phyloP scores from a whole-genome alignment of 106 monocot genomes.

The Allium cepa region DNA sequence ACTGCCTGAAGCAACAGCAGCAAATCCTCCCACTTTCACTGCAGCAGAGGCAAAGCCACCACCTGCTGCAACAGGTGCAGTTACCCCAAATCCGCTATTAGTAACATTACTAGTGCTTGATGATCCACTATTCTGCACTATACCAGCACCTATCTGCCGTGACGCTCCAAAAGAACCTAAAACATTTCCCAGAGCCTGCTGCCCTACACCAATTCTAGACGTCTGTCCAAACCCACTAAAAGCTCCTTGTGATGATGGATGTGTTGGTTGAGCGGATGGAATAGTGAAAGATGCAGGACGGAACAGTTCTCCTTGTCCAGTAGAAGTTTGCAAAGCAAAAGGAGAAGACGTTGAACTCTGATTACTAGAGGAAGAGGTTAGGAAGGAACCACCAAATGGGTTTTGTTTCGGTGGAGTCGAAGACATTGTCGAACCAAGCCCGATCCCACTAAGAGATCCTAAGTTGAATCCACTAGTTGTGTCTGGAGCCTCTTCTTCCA shows the following conservation, averaged over 20 bases:
- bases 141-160: constrained; percentile 56
- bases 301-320: constrained; percentile 52
- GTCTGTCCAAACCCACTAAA: constrained; percentile 84
- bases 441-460: constrained; percentile 55
- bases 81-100: constrained; percentile 38
- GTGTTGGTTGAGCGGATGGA: constrained; percentile 51
- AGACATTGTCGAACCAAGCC: constrained; percentile 39
- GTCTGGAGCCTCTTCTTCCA: constrained; percentile 92
- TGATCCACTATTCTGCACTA: constrained; percentile 17
- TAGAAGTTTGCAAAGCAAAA: constrained; percentile 30
- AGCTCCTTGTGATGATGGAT: constrained; percentile 39
- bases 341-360: constrained; percentile 20
- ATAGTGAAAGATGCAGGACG: constrained; percentile 78
- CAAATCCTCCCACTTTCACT: constrained; percentile 46
- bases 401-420: constrained; percentile 52
- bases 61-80: constrained; percentile 16
- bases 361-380: constrained; percentile 3
- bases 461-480: constrained; percentile 24
- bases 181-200: constrained; percentile 83
- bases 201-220: constrained; percentile 62
- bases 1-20: constrained; percentile 16
- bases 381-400: constrained; percentile 71
- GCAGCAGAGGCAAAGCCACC: constrained; percentile 43
- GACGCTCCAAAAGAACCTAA: constrained; percentile 89
- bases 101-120: constrained; percentile 23